Percentiles rank a stretch among this genome's conserved stretches.
Conservation (phyloP, 225 moss, liverwort and hornwort species). For the Asterella californica region DNA sequence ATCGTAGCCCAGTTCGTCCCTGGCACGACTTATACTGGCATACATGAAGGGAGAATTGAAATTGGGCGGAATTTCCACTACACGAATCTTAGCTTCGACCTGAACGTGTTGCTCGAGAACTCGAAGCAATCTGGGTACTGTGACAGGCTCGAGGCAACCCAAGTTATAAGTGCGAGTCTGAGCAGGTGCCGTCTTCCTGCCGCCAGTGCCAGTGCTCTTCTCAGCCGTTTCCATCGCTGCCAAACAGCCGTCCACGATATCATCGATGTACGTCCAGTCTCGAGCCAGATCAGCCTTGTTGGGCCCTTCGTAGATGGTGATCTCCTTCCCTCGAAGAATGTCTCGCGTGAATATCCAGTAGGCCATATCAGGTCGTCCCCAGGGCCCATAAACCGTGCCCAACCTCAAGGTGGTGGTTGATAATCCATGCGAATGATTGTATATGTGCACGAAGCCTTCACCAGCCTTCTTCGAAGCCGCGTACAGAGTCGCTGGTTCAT, state of each 20-base stretch:
- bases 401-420: slow-evolving; percentile 39
- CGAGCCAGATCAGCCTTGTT: slow-evolving; percentile 33
- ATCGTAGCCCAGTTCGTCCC: slow-evolving; percentile 32
- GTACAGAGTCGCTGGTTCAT: slow-evolving; percentile 41
- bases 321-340: slow-evolving; percentile 40
- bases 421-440: slow-evolving; percentile 39
- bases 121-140: slow-evolving; percentile 26
- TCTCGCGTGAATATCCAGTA: slow-evolving; percentile 40
- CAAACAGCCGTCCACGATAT: slow-evolving; percentile 36
- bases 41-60: slow-evolving; percentile 25
- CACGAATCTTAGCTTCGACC: slow-evolving; percentile 30
- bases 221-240: slow-evolving; percentile 35
- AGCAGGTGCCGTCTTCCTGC: slow-evolving; percentile 36
- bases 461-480: slow-evolving; percentile 46
- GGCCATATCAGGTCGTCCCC: slow-evolving; percentile 49
- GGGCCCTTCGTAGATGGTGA: slow-evolving; percentile 41
- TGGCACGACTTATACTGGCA: slow-evolving; percentile 37
- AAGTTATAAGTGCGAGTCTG: slow-evolving; percentile 40
- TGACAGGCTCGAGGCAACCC: slow-evolving; percentile 31
- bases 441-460: slow-evolving; percentile 42
- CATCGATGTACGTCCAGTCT: slow-evolving; percentile 36
- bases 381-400: slow-evolving; percentile 45
- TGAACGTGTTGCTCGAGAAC: slow-evolving; percentile 34
- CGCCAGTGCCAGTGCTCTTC: slow-evolving; percentile 35
- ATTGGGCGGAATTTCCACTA: slow-evolving; percentile 29